A percentile compares a stretch with the other conserved stretches of the same genome.
phyloP scores from a whole-genome alignment of 441 rosid species.

The Capsella rubella region DNA sequence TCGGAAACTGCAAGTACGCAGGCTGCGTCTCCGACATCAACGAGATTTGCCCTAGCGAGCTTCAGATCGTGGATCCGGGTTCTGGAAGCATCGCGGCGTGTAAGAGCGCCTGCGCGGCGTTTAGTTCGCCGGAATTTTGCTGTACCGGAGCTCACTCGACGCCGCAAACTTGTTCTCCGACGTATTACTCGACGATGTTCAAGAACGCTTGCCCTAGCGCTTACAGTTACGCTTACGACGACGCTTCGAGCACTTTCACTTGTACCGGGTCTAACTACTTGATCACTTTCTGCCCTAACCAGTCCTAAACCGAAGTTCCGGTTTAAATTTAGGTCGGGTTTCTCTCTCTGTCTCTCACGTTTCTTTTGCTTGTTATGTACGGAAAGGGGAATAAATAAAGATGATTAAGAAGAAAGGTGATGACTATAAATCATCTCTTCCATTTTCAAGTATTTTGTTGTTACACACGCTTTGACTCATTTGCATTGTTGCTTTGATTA shows the following conservation, averaged over 20 bases:
- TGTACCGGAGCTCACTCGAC: conserved; percentile 76
- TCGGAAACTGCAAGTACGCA: conserved; percentile 79
- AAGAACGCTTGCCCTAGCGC: conserved; percentile 91
- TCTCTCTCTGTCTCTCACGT: not conserved
- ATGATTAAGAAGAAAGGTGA: not conserved
- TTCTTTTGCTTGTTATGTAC: conserved; percentile 33
- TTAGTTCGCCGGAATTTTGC: conserved; percentile 74
- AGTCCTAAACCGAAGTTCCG: conserved; percentile 37
- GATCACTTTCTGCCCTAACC: conserved; percentile 78
- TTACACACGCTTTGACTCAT: not conserved
- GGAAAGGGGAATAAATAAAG: conserved; percentile 2
- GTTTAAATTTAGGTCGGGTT: conserved; percentile 10
- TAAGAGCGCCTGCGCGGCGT: conserved; percentile 84
- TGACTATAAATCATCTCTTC: not conserved
- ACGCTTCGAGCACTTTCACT: conserved; percentile 83
- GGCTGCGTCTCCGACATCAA: conserved; percentile 89
- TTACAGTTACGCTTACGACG: conserved; percentile 93
- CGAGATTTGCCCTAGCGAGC: conserved; percentile 67
- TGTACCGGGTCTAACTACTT: conserved; percentile 76
- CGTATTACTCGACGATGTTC: conserved; percentile 73
- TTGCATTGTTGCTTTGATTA: conserved; percentile 20
- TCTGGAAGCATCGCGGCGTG: conserved; percentile 77
- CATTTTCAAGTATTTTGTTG: too few species aligned
- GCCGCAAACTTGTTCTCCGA: conserved; percentile 79
- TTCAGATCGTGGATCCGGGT: conserved; percentile 52